These are phyloP conservation scores for Rhodotorula paludigena DNA, from an alignment of 768 basidiomycete genomes.

Conservation along the genomic window DNA sequence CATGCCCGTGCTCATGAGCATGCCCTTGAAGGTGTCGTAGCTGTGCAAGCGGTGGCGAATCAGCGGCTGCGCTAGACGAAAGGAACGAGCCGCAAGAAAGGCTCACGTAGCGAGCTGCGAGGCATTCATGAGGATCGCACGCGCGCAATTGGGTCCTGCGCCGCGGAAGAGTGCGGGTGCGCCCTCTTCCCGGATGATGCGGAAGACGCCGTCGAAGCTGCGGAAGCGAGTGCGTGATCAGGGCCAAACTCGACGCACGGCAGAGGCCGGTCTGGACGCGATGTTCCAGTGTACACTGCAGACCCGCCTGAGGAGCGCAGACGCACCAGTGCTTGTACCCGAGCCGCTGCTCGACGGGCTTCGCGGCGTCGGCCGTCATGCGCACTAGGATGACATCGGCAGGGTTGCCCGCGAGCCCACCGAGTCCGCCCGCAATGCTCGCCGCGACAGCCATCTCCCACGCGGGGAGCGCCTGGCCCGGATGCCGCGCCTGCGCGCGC, in stretches of 20 bases:
- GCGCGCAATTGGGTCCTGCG: constrained; percentile 38
- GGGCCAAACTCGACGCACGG: too few species aligned
- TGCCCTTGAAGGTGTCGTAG: constrained; percentile 43
- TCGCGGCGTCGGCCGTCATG: constrained; percentile 41
- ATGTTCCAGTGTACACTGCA: too few species aligned
- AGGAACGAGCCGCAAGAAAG: not conserved
- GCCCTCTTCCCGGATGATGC: constrained; percentile 41
- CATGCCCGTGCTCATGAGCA: constrained; percentile 25
- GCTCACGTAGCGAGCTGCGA: constrained; percentile 41
- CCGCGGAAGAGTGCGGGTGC: constrained; percentile 37
- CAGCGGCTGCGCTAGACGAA: not conserved
- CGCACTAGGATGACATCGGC: constrained; percentile 42
- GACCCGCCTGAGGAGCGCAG: not conserved
- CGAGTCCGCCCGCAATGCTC: constrained; percentile 37
- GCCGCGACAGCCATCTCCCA: constrained; percentile 38
- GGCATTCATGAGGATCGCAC: constrained; percentile 43
- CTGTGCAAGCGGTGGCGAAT: not conserved
- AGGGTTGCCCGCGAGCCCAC: constrained; percentile 43
- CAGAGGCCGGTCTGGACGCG: too few species aligned
- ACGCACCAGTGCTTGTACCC: constrained; percentile 42
- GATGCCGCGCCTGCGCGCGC: constrained; percentile 2
- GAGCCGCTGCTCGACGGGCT: constrained; percentile 25
- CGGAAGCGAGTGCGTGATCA: not conserved
- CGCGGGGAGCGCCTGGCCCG: constrained; percentile 10
- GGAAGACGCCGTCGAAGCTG: constrained; percentile 41